Evolutionary conservation across 306 rosid species (phyloP).

Genomic region (Acacia melanoxylon): DNA sequence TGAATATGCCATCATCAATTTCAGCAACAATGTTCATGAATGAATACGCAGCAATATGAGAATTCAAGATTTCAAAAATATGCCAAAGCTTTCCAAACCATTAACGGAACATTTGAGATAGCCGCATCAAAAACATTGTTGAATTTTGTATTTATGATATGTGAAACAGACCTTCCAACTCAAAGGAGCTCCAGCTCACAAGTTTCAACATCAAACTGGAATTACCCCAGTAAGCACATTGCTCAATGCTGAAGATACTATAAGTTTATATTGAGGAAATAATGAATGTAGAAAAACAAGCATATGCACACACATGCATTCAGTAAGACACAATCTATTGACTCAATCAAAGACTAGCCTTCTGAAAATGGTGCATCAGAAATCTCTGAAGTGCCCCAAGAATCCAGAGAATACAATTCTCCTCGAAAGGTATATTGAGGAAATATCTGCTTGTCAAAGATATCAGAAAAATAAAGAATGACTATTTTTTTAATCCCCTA

Average conservation of each 20-base stretch:
- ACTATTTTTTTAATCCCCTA: slow-evolving; percentile 11
- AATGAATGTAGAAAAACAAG: neutral
- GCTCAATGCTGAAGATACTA: neutral
- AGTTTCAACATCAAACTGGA: neutral
- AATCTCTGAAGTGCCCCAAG: slow-evolving; percentile 14
- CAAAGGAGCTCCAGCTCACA: neutral
- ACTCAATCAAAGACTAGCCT: neutral
- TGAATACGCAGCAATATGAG: neutral
- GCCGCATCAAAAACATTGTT: neutral
- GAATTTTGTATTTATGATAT: neutral
- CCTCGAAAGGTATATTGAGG: neutral
- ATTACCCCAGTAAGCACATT: neutral
- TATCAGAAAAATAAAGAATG: slow-evolving; percentile 1
- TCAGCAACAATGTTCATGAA: too few species aligned
- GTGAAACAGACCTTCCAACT: slow-evolving; percentile 7
- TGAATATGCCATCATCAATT: too few species aligned
- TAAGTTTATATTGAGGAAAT: neutral
- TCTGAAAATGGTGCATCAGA: slow-evolving; percentile 8
- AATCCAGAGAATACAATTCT: neutral
- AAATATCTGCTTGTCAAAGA: neutral
- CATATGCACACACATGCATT: neutral
- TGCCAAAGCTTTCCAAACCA: neutral
- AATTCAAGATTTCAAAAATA: slow-evolving; percentile 7
- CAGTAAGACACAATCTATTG: neutral
- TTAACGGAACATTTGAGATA: neutral